A percentile compares a stretch with the other conserved stretches of the same genome.
Evolutionary conservation across 345 rosid genomes (phyloP).

Genomic region (Viola odorata): DNA sequence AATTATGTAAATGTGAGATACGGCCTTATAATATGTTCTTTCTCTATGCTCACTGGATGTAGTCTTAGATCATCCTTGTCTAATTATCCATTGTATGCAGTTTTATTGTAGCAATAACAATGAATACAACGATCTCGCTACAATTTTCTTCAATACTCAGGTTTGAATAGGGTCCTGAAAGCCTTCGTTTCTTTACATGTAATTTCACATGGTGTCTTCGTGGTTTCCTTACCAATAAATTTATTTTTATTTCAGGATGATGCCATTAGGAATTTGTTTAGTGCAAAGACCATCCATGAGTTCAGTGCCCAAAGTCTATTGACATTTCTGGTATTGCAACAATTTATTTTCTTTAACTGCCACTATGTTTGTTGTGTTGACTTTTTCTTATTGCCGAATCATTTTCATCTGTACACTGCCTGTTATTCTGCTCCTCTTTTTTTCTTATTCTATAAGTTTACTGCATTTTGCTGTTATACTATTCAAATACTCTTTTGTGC

Average conservation of each 20-base stretch:
- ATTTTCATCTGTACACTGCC: too few relatives aligned
- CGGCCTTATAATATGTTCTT: constrained; percentile 7
- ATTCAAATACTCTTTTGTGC: too few relatives aligned
- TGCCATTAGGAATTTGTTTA: constrained; percentile 96
- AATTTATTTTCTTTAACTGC: neutral
- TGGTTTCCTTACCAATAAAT: constrained; percentile 1
- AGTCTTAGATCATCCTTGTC: constrained; percentile 7
- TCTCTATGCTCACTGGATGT: neutral
- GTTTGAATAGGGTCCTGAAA: constrained; percentile 24
- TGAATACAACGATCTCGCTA: constrained; percentile 95
- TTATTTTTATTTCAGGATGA: constrained; percentile 61
- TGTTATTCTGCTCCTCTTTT: too few relatives aligned
- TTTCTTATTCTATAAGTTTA: too few relatives aligned
- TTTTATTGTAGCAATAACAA: constrained; percentile 77
- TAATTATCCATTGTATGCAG: constrained; percentile 35
- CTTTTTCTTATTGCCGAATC: too few relatives aligned
- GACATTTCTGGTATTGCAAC: constrained; percentile 73
- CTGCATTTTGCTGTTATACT: too few relatives aligned
- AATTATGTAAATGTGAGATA: constrained; percentile 86
- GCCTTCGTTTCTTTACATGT: neutral
- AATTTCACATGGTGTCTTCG: neutral
- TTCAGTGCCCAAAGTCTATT: constrained; percentile 86
- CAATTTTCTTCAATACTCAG: constrained; percentile 98
- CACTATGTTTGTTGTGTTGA: too few relatives aligned
- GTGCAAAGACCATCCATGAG: constrained; percentile 96